Base-by-base conservation (phyloP, 1,284 basidiomycete genomes). In the Puccinia coronata region DNA sequence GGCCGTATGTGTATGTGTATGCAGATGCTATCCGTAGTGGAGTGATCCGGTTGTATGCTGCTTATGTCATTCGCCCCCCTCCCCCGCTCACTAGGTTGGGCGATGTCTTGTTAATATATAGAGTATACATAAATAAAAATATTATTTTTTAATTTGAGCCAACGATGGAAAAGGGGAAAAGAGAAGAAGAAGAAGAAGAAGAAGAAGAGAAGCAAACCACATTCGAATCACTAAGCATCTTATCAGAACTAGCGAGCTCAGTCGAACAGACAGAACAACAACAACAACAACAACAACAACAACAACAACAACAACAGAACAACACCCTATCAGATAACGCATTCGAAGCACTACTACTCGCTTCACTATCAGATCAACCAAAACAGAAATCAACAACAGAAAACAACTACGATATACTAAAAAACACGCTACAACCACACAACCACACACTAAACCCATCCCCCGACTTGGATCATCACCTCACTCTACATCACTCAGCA, bases 201-300 rank as follows among this genome's bases (percentile, higher is more conserved):
- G 20, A 53, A 14, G 1, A 53, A 20, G n/a, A n/a, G n/a, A n/a
- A 53, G 23, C 51, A 53, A 53, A 23, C 20, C 16, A 63, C 65
- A 36, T 55, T 73, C 23, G 72, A 74, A n/a, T 59, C 72, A 57
- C 72, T 74, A 2, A 51, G 23, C 47, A 74, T 74, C 72, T 36
- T 74, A 53, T 74, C 72, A 23, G 72, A 74, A 74, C 51, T 74
- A 31, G 72, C 72, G 16, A 57, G 31, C 43, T 69, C 65, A 43
- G 65, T 69, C 14, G 34, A 25, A 11, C 65, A 39, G 9, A 36
- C 43, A 12, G 16, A 9, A 23, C 65, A 69, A 43, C 16, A 14
- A 9, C 43, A 1, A 47, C 1, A 11, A 1, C 12, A 47, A 11
- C 43, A 47, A 47, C n/a, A 9, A 23, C 65, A 69, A 43, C 16